Evolutionary conservation across 768 basidiomycete genomes (phyloP).

Genomic region (Fomitopsis serialis): DNA sequence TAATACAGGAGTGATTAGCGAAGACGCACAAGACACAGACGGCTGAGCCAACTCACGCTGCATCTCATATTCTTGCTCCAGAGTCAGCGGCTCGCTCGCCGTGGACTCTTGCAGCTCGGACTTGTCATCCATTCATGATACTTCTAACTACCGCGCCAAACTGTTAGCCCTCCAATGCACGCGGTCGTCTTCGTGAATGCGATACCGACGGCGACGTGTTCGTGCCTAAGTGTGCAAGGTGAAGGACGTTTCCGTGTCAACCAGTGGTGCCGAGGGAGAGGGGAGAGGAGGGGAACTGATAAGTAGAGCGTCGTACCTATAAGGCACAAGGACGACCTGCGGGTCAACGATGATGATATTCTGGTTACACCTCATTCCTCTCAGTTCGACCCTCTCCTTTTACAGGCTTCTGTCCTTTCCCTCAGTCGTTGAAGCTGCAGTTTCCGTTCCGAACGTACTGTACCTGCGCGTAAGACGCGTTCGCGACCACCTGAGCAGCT

Average conservation of each 20-base stretch:
- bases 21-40: too few species aligned
- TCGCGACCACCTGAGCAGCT: too few species aligned
- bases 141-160: conserved; percentile 37
- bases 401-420: background rate
- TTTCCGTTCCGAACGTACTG: too few species aligned
- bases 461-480: too few species aligned
- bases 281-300: background rate
- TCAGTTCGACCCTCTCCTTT: too few species aligned
- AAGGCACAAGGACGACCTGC: conserved; percentile 76
- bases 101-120: conserved; percentile 70
- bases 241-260: background rate
- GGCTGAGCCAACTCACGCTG: conserved; percentile 48
- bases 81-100: conserved; percentile 76
- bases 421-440: background rate
- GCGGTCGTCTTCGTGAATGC: background rate
- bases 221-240: conserved; percentile 21
- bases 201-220: conserved; percentile 34
- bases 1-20: background rate
- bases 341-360: conserved; percentile 59
- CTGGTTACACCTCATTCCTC: conserved; percentile 62
- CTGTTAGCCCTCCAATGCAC: too few species aligned
- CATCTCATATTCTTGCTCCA: conserved; percentile 86
- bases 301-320: conserved; percentile 37
- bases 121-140: conserved; percentile 90
- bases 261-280: too few species aligned